Base-by-base conservation (phyloP, 2,329 filamentous ascomycete species). In the Trichophyton benhamiae region DNA sequence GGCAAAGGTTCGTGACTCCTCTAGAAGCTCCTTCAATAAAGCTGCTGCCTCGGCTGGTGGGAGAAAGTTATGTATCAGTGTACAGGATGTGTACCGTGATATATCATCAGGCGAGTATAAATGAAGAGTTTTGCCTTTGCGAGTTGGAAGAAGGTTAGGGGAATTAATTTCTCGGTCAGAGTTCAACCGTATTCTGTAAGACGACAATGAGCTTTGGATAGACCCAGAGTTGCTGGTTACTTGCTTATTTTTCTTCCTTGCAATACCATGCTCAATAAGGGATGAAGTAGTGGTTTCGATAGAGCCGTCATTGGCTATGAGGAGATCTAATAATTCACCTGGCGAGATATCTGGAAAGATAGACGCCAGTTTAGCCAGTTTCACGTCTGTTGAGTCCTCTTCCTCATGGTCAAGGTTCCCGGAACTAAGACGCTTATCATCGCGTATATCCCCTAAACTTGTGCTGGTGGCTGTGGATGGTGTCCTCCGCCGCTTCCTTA, bases 21-120 rank as follows among this genome's bases (percentile, higher is more conserved):
- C 75, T 0, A 96, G 75, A 42, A 97, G 79, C 71, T 97, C 91
- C 36, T 74, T 72, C 0, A 97, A 78, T 11, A 99, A 78, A 0
- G 80, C 79, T 65, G 90, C 87, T 44, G 94, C 92, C 62, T 88
- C 80, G 1, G 85, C 78, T 0, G 79, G 33, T 0, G 89, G 85
- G 0, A 99, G 78, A 67, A 97, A 96, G 69, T 96, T 94, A 74
- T 95, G 91, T 61, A 96, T 85, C 66, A 97, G 88, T 9, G 89
- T 91, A 74, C 91, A 96, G 0, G 94, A 91, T 0, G 92, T 96
- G 69, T 95, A 83, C 25, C 83, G 80, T 57, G 89, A 87, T 53
- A 97, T 83, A 67, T 96, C 91, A 44, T 84, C 79, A 0, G 91
- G 88, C 48, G 88, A 84, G 72, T 88, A 97, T 0, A 97, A 78